These are phyloP conservation scores for Grammothele lineata DNA, from an alignment of 768 basidiomycete genomes.

Conservation along the genomic window DNA sequence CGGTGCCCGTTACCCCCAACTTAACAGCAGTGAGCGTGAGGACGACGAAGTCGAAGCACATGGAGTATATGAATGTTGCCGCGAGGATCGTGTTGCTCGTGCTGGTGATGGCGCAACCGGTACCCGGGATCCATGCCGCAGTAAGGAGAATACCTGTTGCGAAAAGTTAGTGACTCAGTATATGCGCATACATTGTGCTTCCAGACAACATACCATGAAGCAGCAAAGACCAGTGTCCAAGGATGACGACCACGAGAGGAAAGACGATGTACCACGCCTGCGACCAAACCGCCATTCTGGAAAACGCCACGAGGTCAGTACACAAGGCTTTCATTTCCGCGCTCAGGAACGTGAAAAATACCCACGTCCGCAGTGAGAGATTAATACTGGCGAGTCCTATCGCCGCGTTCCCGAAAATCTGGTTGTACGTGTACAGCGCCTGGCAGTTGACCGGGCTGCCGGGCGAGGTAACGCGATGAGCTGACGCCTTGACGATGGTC, in stretches of 20 bases:
- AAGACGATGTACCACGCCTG: constrained; percentile 50
- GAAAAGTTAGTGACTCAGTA: background rate
- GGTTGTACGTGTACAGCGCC: constrained; percentile 42
- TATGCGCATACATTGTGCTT: background rate
- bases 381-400: constrained; percentile 45
- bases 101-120: constrained; percentile 51
- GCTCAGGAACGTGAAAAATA: background rate
- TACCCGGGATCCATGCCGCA: constrained; percentile 47
- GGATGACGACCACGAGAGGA: constrained; percentile 47
- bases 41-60: constrained; percentile 67
- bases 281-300: constrained; percentile 62
- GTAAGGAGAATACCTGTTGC: constrained; percentile 52
- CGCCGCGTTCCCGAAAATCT: constrained; percentile 41
- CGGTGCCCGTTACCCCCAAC: constrained; percentile 32
- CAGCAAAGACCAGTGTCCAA: constrained; percentile 70
- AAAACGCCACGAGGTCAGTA: background rate
- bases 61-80: constrained; percentile 72
- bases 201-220: constrained; percentile 44
- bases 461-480: too few species aligned
- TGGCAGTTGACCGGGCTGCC: constrained; percentile 40
- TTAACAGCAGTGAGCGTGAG: constrained; percentile 58
- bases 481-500: background rate
- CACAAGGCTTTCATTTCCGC: too few species aligned
- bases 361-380: constrained; percentile 42
- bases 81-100: constrained; percentile 64